Evolutionary conservation across 257 asterid species (phyloP), one percentile per base, ranked within the genome.

Genomic region (Rehmannia glutinosa): DNA sequence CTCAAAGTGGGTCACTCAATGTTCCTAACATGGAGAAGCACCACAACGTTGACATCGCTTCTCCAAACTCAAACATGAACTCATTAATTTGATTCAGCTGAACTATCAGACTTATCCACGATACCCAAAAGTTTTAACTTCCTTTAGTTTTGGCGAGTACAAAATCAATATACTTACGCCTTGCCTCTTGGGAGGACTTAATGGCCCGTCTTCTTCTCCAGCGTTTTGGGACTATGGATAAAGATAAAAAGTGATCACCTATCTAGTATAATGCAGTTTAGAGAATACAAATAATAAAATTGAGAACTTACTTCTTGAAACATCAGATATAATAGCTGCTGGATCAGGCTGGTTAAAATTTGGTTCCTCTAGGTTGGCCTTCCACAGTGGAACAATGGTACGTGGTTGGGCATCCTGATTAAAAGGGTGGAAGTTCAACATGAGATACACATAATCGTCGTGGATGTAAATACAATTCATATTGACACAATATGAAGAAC

Each of bases 381-480:
- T 94, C 97, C 97, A 94, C 36, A 94, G 83, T 62, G 96, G 85
- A 81, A 91, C 47, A 62, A 93, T 72, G 2, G 83, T 80, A 64
- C 96, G 95, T 3, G 97, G 97, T 64, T 88, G 88, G 11, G 95
- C 93, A 80, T 94, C 97, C 99, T 94, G 87, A 53, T 51, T 7
- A 12, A 23, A 36, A 54, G 13, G 16, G 20, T 33, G 41, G 6
- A 57, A 71, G 64, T 57, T 56, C 33, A 55, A 49, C 49, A 57
- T 57, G 25, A 68, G 47, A 25, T 50, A 51, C 42, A 19, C 6
- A 52, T 13, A 13, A 58, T 9, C 8, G 36, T 52, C 3, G n/a
- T 27, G 15, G 12, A 39, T 61, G 45, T 19, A 16, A 9, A 69
- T 42, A 39, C 59, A 51, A 21, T n/a, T n/a, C n/a, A n/a, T n/a